Evolutionary conservation across 2,329 filamentous ascomycete species (phyloP), one percentile per base, ranked within the genome.

Genomic region (Chrysosporium queenslandicum): DNA sequence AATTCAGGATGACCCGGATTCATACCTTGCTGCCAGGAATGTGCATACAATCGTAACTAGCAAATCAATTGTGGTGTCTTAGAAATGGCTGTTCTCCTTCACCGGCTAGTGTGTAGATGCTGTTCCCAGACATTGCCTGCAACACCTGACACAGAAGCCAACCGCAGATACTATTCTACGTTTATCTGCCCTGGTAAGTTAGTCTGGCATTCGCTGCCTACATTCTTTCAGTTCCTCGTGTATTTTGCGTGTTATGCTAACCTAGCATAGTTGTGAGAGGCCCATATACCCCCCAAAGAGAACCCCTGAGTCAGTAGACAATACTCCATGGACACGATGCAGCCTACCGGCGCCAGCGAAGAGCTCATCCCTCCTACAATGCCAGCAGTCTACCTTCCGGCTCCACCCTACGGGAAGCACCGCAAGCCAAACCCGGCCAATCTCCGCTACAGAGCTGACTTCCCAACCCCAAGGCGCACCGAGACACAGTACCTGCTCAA

Each of bases 401-500:
- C 62, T n/a, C 53, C 41, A 7, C 48, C 59, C 12, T 59, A 57
- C 55, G 43, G 42, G 29, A 46, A 53, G 27, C 51, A 52, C 46
- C 39, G 11, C 21, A 60, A 60, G 1, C 59, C 62, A 21, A 54
- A 55, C 11, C 60, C 62, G 30, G 61, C 64, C 5, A 55, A 58
- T 5, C 55, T 72, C 5, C 55, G 63, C 30, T 66, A 70, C 53
- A 64, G 66, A 47, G 59, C 60, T 3, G 59, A 60, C 45, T 68
- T 66, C 47, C 68, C 69, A 29, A 67, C 65, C 0, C 69, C 70
- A 4, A 61, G 58, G 16, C 66, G 66, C 2, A 62, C 63, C 2
- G 53, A 59, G 21, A 59, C 60, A n/a, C 64, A 70, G 56, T 73
- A 73, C 55, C 60, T 72, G 1, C 60, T 73, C 52, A 69, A 70